Evolutionary conservation across 2,329 filamentous ascomycete genomes (phyloP).

Genomic region (Colletotrichum paranaense): DNA sequence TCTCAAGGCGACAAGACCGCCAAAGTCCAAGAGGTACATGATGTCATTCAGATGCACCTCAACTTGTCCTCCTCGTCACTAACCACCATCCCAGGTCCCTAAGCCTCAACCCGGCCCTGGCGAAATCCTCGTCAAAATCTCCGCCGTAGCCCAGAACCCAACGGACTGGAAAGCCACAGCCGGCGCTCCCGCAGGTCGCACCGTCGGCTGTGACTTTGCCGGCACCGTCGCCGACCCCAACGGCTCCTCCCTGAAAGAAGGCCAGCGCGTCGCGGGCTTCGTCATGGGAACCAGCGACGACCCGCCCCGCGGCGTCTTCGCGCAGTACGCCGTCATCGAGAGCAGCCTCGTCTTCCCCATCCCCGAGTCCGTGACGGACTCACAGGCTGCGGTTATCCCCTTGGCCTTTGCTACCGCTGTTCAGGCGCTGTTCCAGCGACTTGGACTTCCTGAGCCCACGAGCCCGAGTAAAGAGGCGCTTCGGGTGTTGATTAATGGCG

Average conservation of each 20-base stretch:
- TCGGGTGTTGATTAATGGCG: conserved; percentile 42
- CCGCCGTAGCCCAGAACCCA: conserved; percentile 48
- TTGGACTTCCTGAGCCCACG: conserved; percentile 16
- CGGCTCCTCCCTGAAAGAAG: conserved; percentile 43
- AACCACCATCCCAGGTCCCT: conserved; percentile 28
- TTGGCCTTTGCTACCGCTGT: conserved; percentile 27
- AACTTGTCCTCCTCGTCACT: background rate
- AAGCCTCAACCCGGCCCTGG: conserved; percentile 43
- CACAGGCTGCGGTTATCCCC: conserved; percentile 22
- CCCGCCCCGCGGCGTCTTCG: conserved; percentile 30
- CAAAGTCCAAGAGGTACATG: conserved; percentile 40
- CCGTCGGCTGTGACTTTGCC: conserved; percentile 49
- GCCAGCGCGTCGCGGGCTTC: conserved; percentile 48
- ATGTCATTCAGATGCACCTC: background rate
- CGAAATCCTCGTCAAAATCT: conserved; percentile 47
- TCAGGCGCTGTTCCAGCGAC: conserved; percentile 30
- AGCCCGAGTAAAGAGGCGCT: conserved; percentile 15
- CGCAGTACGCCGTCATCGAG: conserved; percentile 33
- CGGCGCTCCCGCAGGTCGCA: conserved; percentile 39
- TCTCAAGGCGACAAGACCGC: conserved; percentile 43
- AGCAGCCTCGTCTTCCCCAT: conserved; percentile 29
- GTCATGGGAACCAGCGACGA: conserved; percentile 43
- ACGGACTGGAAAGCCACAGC: conserved; percentile 46
- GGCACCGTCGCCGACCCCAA: conserved; percentile 44
- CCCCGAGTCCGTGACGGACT: conserved; percentile 7